Evolutionary conservation across 352 stramenopile genomes (phyloP).

Genomic region (Phytophthora pluvialis): DNA sequence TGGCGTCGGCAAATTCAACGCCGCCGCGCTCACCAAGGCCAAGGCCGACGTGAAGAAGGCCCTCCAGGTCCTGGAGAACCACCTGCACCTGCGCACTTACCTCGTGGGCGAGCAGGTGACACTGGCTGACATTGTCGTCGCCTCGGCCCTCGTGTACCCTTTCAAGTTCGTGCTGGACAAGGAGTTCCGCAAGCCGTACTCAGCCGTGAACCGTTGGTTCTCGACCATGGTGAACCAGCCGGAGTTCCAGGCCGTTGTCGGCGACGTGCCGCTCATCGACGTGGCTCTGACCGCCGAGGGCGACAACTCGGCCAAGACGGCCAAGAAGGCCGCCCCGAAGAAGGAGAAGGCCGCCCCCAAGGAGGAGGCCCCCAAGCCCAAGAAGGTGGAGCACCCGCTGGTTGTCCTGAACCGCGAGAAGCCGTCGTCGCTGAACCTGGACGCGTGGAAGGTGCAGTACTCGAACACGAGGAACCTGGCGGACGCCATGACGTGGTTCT

Average conservation of each 20-base stretch:
- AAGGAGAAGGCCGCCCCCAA: constrained; percentile 52
- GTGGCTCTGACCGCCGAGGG: constrained; percentile 72
- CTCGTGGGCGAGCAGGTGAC: constrained; percentile 94
- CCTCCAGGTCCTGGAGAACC: constrained; percentile 6
- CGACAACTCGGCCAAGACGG: constrained; percentile 49
- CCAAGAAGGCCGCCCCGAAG: constrained; percentile 46
- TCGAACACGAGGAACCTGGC: constrained; percentile 88
- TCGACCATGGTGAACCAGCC: constrained; percentile 93
- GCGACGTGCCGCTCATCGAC: constrained; percentile 88
- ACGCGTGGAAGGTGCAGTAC: constrained; percentile 94
- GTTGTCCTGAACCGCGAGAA: constrained; percentile 88
- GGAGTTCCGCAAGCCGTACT: constrained; percentile 89
- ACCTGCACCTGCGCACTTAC: constrained; percentile 78
- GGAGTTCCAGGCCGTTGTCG: constrained; percentile 92
- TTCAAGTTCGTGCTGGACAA: constrained; percentile 94
- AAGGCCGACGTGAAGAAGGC: constrained; percentile 88
- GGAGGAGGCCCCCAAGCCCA: constrained; percentile 59
- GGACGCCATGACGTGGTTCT: constrained; percentile 93
- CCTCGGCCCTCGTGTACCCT: constrained; percentile 91
- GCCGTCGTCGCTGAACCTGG: constrained; percentile 79
- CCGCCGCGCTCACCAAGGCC: constrained; percentile 79
- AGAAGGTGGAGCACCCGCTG: constrained; percentile 88
- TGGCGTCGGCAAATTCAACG: constrained; percentile 84
- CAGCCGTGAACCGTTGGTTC: constrained; percentile 93
- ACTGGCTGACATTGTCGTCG: constrained; percentile 93